Percentiles rank a stretch among this genome's conserved stretches.
Conservation (phyloP, 2,329 filamentous ascomycete species). For the Sclerotinia spermophila region DNA sequence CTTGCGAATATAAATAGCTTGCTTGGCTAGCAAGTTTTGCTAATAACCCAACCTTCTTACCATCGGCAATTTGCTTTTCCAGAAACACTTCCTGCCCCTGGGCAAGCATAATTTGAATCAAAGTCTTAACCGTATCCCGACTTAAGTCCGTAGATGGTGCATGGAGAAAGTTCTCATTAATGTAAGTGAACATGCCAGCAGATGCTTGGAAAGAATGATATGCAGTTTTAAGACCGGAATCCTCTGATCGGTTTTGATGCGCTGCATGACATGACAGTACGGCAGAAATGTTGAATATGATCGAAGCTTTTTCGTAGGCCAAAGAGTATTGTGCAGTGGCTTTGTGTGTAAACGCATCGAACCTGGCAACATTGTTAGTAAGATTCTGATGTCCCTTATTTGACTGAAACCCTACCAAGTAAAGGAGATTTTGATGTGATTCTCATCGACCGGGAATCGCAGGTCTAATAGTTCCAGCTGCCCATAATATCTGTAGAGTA, state of each 20-base stretch:
- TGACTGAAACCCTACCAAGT: constrained; percentile 67
- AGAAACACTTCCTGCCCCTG: constrained; percentile 97
- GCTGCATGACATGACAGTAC: constrained; percentile 95
- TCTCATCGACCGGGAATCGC: constrained; percentile 94
- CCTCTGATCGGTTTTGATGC: constrained; percentile 85
- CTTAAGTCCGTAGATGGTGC: constrained; percentile 95
- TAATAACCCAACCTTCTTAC: constrained; percentile 86
- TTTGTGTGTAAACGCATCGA: constrained; percentile 98
- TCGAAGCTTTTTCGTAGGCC: constrained; percentile 96
- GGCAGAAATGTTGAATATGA: constrained; percentile 99
- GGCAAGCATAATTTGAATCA: constrained; percentile 89
- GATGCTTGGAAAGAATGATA: constrained; percentile 98
- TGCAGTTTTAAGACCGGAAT: constrained; percentile 88
- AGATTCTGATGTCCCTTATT: background rate
- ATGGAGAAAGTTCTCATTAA: constrained; percentile 98
- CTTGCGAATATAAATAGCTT: constrained; percentile 81
- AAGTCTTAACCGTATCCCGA: constrained; percentile 88
- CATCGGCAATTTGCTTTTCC: constrained; percentile 89
- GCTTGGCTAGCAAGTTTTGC: constrained; percentile 93
- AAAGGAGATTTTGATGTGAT: constrained; percentile 98
- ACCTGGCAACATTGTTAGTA: constrained; percentile 54
- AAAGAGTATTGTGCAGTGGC: constrained; percentile 95
- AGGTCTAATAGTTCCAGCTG: constrained; percentile 93
- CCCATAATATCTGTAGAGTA: constrained; percentile 96
- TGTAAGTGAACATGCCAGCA: constrained; percentile 99